Percentiles rank a stretch among this genome's conserved stretches.
These are phyloP conservation scores for Trametes sp. DNA, from an alignment of 1,284 basidiomycete species.

Conservation along the genomic window DNA sequence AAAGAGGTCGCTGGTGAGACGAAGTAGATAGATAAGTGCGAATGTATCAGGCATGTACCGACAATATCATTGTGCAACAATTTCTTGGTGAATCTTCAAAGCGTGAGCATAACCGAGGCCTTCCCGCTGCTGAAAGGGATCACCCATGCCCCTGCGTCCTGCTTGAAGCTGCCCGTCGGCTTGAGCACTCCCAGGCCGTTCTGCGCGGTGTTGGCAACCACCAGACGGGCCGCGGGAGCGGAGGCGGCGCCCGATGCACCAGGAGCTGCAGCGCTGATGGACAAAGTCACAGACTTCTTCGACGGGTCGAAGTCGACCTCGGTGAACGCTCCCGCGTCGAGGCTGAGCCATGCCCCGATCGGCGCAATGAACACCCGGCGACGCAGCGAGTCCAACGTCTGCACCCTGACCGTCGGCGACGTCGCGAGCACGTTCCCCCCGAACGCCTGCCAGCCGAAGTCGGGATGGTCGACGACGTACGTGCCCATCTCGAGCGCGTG, in stretches of 20 bases:
- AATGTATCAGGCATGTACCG: not conserved
- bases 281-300: slow-evolving; percentile 49
- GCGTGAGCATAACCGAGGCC: slow-evolving; percentile 37
- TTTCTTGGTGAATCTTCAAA: slow-evolving; percentile 12
- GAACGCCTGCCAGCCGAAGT: slow-evolving; percentile 70
- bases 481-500: slow-evolving; percentile 62
- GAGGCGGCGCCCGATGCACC: slow-evolving; percentile 52
- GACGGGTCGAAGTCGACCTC: slow-evolving; percentile 51
- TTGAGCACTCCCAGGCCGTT: slow-evolving; percentile 49
- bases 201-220: slow-evolving; percentile 54
- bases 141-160: slow-evolving; percentile 59
- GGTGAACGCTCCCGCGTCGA: slow-evolving; percentile 68
- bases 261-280: slow-evolving; percentile 49
- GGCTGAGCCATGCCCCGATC: slow-evolving; percentile 52
- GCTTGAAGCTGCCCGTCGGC: slow-evolving; percentile 46
- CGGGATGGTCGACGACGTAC: slow-evolving; percentile 60
- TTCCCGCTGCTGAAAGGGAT: slow-evolving; percentile 48
- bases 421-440: slow-evolving; percentile 56
- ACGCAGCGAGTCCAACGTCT: slow-evolving; percentile 56
- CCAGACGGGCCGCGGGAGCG: slow-evolving; percentile 55
- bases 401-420: slow-evolving; percentile 51
- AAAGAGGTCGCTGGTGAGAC: not conserved
- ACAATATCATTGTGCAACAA: not conserved
- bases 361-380: slow-evolving; percentile 61
- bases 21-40: not conserved